Base-by-base conservation (phyloP, 1,139 yeast species). In the Yamadazyma oceani region DNA sequence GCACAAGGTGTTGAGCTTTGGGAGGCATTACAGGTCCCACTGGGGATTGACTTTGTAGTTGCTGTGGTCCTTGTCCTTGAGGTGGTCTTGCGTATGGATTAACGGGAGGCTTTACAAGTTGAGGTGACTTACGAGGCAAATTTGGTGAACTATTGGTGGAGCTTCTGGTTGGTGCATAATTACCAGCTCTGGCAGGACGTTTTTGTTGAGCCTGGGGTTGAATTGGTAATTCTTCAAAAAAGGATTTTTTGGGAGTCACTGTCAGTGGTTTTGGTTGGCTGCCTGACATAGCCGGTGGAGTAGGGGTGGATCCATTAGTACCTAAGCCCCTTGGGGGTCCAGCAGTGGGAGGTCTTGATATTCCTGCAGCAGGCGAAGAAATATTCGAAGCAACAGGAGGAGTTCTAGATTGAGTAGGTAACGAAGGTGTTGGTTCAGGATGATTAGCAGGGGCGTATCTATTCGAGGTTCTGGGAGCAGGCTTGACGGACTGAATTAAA, bases 141-240 rank as follows among this genome's bases (percentile, higher is more conserved):
- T 28, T 21, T 3, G 51, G 50, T 19, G 48, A 46, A 15, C 41
- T 39, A 10, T 16, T 9, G 5, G 21, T 8, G 12, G 44, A 32
- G 12, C 43, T 25, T 17, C 40, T 44, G 1, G 45, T 52, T 14
- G 59, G 58, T n/a, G 52, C 50, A 16, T 25, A 31, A n/a, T 39
- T 14, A 11, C 60, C 62, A 6, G 61, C 57, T 39, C 72, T 51
- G 3, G 67, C 64, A 4, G 69, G 56, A 11, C 51, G 54, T 13
- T 55, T 52, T 8, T 39, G 34, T 5, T 46, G 45, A 31, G 49
- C 49, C 4, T 67, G 66, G 35, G 57, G 45, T 3, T 54, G 43
- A 21, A 65, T 56, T 2, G 75, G 85, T 30, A 77, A 58, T 40
- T 80, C 85, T 43, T 76, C 82, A 51, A 76, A 80, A 49, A 80